Percentiles rank a stretch among this genome's conserved stretches.
These are phyloP conservation scores for Aspergillus sp. DNA, from an alignment of 2,329 filamentous ascomycete species.

Conservation along the genomic window DNA sequence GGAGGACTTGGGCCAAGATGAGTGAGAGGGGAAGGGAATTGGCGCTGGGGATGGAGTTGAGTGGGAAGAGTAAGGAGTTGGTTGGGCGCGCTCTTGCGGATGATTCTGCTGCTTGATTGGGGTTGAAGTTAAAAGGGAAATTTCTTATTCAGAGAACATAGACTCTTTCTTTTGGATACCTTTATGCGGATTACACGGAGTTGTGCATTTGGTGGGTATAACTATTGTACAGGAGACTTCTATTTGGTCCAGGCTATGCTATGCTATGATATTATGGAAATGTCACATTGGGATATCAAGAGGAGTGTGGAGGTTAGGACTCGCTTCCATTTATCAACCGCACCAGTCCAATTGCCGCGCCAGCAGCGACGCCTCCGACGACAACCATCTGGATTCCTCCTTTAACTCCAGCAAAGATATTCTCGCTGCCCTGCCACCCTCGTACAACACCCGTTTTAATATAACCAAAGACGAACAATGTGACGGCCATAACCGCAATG, in stretches of 20 bases:
- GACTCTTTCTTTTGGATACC: neutral
- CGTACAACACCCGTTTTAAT: constrained; percentile 47
- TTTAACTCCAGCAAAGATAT: constrained; percentile 54
- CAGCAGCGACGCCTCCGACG: constrained; percentile 65
- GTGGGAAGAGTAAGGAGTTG: constrained; percentile 60
- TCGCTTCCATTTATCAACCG: constrained; percentile 46
- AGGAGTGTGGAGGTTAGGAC: neutral
- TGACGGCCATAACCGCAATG: constrained; percentile 43
- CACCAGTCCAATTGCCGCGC: constrained; percentile 64
- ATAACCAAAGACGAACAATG: constrained; percentile 44
- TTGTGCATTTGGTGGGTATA: neutral
- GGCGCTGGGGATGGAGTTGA: constrained; percentile 66
- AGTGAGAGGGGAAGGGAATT: constrained; percentile 60
- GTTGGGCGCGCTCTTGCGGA: constrained; percentile 61
- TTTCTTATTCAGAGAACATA: neutral
- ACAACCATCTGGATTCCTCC: constrained; percentile 65
- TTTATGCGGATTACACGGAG: no score
- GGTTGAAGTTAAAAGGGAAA: neutral
- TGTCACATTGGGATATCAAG: neutral
- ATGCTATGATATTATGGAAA: neutral
- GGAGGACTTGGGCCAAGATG: constrained; percentile 79
- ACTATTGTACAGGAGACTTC: neutral
- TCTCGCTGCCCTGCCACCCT: constrained; percentile 46
- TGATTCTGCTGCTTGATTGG: constrained; percentile 15
- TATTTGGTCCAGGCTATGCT: neutral